A percentile compares a stretch with the other conserved stretches of the same genome.
phyloP scores from a whole-genome alignment of 768 basidiomycete genomes.

The Pleurotus tuoliensis region DNA sequence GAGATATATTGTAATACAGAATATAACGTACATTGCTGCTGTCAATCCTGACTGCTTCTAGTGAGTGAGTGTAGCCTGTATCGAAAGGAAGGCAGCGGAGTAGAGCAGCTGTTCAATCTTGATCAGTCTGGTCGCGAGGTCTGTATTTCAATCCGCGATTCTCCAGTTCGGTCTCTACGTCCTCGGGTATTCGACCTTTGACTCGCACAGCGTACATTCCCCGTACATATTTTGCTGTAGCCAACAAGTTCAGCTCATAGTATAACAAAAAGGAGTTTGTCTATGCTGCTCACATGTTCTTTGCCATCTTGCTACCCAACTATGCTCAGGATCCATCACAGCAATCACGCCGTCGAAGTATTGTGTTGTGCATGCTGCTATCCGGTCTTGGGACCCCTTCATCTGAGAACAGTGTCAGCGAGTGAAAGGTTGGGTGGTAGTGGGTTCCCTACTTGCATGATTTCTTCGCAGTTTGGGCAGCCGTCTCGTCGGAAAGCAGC shows the following conservation, averaged over 20 bases:
- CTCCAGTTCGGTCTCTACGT: constrained; percentile 79
- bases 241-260: too few relatives aligned
- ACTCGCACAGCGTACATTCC: constrained; percentile 95
- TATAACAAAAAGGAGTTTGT: too few relatives aligned
- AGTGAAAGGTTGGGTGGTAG: neutral
- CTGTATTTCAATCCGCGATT: constrained; percentile 77
- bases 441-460: constrained; percentile 67
- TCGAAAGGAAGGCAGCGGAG: neutral
- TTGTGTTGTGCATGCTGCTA: constrained; percentile 82
- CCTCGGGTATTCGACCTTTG: constrained; percentile 79
- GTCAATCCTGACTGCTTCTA: too few relatives aligned
- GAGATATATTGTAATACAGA: neutral
- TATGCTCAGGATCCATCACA: constrained; percentile 77
- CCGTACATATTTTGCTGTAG: constrained; percentile 83
- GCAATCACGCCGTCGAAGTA: constrained; percentile 92
- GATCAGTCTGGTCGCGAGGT: constrained; percentile 77
- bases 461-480: constrained; percentile 96
- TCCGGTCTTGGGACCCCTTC: constrained; percentile 82
- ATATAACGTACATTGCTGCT: too few relatives aligned
- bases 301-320: constrained; percentile 98
- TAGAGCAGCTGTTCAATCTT: constrained; percentile 39
- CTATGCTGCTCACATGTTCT: too few relatives aligned
- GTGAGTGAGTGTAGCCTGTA: neutral
- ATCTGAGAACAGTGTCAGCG: constrained; percentile 46
- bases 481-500: constrained; percentile 81